Percentiles rank a stretch among this genome's conserved stretches.
These are phyloP conservation scores for Macrolepiota fuliginosa DNA, from an alignment of 768 basidiomycete species.

Conservation along the genomic window DNA sequence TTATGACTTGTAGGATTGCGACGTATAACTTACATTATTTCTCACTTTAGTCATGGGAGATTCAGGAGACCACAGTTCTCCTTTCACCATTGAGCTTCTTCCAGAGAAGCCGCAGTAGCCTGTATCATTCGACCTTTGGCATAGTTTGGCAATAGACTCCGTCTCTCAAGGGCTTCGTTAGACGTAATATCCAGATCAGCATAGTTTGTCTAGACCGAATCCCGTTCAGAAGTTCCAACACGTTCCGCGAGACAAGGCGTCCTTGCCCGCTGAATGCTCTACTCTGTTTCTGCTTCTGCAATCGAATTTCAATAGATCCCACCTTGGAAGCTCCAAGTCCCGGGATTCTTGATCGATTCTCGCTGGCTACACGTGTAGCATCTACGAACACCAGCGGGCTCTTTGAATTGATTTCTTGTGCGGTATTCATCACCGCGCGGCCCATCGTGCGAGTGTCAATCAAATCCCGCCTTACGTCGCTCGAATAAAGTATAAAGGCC, in stretches of 20 bases:
- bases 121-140: no score
- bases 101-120: neutral
- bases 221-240: neutral
- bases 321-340: neutral
- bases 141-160: no score
- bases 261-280: neutral
- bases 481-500: neutral
- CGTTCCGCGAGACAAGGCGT: neutral
- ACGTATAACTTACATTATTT: no score
- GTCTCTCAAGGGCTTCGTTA: neutral
- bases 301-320: neutral
- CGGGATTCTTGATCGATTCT: neutral
- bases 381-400: no score
- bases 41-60: conserved; percentile 45
- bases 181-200: neutral
- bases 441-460: neutral
- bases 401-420: neutral
- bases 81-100: conserved; percentile 41
- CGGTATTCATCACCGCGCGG: neutral
- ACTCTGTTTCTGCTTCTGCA: neutral
- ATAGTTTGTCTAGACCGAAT: neutral
- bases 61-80: conserved; percentile 51
- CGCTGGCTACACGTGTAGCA: neutral
- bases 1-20: no score
- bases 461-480: neutral